Conservation (phyloP, 2,329 filamentous ascomycete genomes). For the Claviceps pazoutovae region DNA sequence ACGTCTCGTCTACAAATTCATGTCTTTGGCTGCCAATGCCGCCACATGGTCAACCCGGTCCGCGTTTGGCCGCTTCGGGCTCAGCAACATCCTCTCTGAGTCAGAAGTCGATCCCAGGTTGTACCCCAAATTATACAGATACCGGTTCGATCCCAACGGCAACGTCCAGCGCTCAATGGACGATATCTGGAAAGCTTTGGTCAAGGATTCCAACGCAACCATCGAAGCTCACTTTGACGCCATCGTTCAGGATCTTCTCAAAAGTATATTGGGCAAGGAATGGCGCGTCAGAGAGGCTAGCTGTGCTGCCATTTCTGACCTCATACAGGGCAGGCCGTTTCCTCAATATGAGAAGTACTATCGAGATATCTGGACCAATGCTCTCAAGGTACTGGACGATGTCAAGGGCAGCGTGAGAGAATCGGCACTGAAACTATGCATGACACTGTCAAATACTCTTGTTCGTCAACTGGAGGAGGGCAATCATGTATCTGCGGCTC, state of each 20-base stretch:
- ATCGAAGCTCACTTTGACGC: conserved; percentile 73
- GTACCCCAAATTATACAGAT: conserved; percentile 88
- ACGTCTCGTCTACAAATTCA: conserved; percentile 94
- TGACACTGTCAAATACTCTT: conserved; percentile 70
- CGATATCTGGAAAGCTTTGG: conserved; percentile 92
- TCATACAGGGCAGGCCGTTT: conserved; percentile 68
- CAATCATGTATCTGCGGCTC: conserved; percentile 53
- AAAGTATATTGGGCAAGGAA: conserved; percentile 76
- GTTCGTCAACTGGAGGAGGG: conserved; percentile 76
- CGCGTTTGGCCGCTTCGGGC: conserved; percentile 84
- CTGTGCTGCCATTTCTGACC: conserved; percentile 76
- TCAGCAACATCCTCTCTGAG: conserved; percentile 83
- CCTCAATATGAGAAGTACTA: conserved; percentile 73
- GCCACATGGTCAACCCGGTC: conserved; percentile 96
- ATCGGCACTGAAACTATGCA: conserved; percentile 69
- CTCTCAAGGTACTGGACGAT: conserved; percentile 87
- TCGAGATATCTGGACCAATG: conserved; percentile 68
- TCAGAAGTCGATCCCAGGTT: conserved; percentile 82
- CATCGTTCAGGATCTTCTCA: conserved; percentile 78
- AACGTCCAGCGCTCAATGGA: conserved; percentile 95
- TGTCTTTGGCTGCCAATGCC: conserved; percentile 91
- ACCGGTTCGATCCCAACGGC: conserved; percentile 85
- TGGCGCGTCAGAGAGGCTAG: conserved; percentile 90
- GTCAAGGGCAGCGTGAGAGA: conserved; percentile 82
- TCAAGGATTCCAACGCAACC: conserved; percentile 68